A percentile compares a stretch with the other conserved stretches of the same genome.
Conservation (phyloP, 257 asterid genomes). For the Anisodus acutangulus region DNA sequence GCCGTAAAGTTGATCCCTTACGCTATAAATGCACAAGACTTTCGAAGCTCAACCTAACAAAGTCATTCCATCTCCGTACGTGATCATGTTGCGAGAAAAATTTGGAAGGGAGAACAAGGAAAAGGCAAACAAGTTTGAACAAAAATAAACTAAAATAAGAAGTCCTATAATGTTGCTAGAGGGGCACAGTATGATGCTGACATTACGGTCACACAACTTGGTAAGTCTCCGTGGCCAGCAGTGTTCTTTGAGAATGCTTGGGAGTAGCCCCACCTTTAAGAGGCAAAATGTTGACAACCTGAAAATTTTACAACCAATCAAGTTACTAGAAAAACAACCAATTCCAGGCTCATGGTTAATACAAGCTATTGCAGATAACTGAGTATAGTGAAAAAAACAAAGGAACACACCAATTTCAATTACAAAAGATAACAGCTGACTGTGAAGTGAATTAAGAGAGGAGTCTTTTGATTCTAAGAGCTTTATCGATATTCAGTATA, state of each 20-base stretch:
- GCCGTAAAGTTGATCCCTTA: not conserved
- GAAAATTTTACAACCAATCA: conserved; percentile 35
- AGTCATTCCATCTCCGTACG: not conserved
- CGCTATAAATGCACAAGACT: conserved; percentile 21
- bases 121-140: conserved; percentile 23
- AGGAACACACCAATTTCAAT: not conserved
- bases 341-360: not conserved
- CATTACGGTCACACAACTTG: conserved; percentile 52
- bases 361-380: not conserved
- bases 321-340: not conserved
- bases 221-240: conserved; percentile 67
- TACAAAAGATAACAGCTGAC: conserved; percentile 7
- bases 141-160: conserved; percentile 9
- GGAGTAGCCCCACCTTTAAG: conserved; percentile 68
- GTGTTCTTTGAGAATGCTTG: conserved; percentile 68
- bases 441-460: not conserved
- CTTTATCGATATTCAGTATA: not conserved
- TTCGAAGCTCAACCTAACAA: not conserved
- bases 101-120: not conserved
- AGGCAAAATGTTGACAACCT: conserved; percentile 64
- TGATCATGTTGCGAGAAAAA: not conserved
- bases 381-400: not conserved
- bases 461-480: not conserved
- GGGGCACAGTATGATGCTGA: not conserved
- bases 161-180: conserved; percentile 16